These are phyloP conservation scores for Lentithecium fluviatile DNA, from an alignment of 495 filamentous ascomycete genomes.

Conservation along the genomic window DNA sequence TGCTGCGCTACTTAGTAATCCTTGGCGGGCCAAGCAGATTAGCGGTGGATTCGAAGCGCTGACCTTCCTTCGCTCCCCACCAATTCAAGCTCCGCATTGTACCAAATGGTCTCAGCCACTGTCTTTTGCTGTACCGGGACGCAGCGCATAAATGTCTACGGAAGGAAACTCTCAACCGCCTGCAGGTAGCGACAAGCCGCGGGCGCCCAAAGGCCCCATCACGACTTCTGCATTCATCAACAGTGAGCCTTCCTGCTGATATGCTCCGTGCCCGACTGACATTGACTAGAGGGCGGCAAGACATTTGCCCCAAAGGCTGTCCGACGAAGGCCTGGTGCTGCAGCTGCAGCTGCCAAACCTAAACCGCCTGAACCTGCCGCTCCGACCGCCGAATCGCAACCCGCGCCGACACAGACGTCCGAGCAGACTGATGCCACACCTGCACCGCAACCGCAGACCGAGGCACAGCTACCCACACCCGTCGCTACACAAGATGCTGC, in stretches of 20 bases:
- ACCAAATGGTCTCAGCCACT: no score
- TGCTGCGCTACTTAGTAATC: conserved; percentile 1
- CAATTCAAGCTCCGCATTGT: not conserved
- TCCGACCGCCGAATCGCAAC: no score
- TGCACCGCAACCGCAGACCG: conserved; percentile 3
- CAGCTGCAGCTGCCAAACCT: no score
- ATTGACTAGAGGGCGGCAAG: no score
- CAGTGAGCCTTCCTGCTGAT: not conserved
- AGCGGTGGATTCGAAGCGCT: not conserved
- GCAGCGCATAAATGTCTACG: not conserved
- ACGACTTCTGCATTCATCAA: not conserved
- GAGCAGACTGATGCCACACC: not conserved
- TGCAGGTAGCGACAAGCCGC: not conserved
- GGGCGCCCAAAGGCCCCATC: not conserved
- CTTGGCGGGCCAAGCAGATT: no score
- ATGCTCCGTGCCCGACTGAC: no score
- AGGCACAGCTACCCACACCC: conserved; percentile 16
- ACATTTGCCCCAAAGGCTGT: no score
- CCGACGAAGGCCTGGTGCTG: no score
- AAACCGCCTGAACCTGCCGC: no score
- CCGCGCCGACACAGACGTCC: not conserved
- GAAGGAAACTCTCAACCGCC: not conserved
- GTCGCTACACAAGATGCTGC: conserved; percentile 11
- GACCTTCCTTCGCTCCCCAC: not conserved
- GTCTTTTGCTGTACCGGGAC: no score